phyloP scores from a whole-genome alignment of 352 stramenopile species.

The Phytophthora foliorum region DNA sequence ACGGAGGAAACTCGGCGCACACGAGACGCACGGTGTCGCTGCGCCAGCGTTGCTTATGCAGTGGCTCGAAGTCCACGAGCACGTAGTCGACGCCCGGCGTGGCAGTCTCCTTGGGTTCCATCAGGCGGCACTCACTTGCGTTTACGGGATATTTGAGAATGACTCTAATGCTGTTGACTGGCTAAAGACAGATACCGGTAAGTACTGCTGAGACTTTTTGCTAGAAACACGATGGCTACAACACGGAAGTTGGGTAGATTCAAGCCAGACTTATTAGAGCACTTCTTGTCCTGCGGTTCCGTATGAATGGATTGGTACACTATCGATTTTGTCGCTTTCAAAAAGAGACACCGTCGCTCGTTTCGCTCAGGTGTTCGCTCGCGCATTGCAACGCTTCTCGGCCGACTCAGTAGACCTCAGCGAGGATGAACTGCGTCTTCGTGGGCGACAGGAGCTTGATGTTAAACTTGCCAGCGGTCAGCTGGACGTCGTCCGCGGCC shows the following conservation, averaged over 20 bases:
- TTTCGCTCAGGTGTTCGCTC: neutral
- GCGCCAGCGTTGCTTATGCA: constrained; percentile 59
- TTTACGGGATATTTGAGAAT: constrained; percentile 24
- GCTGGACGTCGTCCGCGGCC: constrained; percentile 29
- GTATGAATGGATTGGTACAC: constrained; percentile 1
- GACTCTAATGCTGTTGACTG: too few species aligned
- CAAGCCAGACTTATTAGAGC: constrained; percentile 9
- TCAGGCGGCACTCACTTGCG: constrained; percentile 4
- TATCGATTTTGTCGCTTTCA: neutral
- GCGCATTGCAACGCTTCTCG: too few species aligned
- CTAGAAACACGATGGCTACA: neutral
- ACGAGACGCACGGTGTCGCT: constrained; percentile 45
- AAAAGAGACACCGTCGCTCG: neutral
- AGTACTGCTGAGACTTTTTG: too few species aligned
- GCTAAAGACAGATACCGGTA: too few species aligned
- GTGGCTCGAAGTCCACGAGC: constrained; percentile 55
- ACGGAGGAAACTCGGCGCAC: constrained; percentile 46
- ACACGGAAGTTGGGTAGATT: neutral
- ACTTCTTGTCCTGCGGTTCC: neutral
- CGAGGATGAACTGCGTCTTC: constrained; percentile 35
- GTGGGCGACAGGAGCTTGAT: constrained; percentile 30
- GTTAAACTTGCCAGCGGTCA: constrained; percentile 31
- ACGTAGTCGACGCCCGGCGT: constrained; percentile 44
- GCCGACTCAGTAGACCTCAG: constrained; percentile 32
- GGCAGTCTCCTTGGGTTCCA: constrained; percentile 2